phyloP scores from a whole-genome alignment of 495 filamentous ascomycete species.

The Tetracladium setigerum region DNA sequence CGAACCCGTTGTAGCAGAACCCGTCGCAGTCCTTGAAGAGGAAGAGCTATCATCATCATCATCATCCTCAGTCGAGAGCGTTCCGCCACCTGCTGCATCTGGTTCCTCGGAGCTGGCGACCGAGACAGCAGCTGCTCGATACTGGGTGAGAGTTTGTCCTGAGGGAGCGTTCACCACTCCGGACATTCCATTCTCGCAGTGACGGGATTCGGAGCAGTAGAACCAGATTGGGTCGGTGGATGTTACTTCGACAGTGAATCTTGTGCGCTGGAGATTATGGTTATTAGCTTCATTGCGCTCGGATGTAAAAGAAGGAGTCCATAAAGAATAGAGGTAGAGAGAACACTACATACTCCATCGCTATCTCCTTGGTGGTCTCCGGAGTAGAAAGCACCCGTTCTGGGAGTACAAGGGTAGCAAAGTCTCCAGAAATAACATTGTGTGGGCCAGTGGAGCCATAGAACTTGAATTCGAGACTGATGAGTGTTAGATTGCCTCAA shows the following conservation, averaged over 20 bases:
- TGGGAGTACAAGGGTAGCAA: constrained; percentile 58
- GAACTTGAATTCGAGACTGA: constrained; percentile 61
- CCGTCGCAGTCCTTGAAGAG: not conserved
- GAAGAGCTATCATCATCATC: no score
- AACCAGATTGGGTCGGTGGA: constrained; percentile 39
- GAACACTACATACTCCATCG: constrained; percentile 42
- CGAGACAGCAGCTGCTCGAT: not conserved
- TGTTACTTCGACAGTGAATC: constrained; percentile 33
- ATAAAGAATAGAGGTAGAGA: no score
- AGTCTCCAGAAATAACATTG: constrained; percentile 58
- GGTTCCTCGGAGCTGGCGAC: constrained; percentile 1
- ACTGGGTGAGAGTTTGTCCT: constrained; percentile 6
- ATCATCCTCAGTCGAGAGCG: constrained; percentile 1
- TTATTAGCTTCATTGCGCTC: no score
- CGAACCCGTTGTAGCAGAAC: not conserved
- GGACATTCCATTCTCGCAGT: constrained; percentile 40
- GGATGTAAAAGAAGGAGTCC: no score
- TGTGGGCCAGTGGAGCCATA: constrained; percentile 46
- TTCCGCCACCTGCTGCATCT: not conserved
- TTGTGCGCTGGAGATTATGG: constrained; percentile 31
- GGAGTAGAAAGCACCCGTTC: constrained; percentile 25
- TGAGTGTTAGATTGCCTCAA: not conserved
- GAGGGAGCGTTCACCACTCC: constrained; percentile 36
- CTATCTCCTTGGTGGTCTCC: constrained; percentile 46
- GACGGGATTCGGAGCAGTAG: constrained; percentile 34